Evolutionary conservation across 2,329 filamentous ascomycete species (phyloP), one percentile per base, ranked within the genome.

Genomic region (Fusarium transvaalense): DNA sequence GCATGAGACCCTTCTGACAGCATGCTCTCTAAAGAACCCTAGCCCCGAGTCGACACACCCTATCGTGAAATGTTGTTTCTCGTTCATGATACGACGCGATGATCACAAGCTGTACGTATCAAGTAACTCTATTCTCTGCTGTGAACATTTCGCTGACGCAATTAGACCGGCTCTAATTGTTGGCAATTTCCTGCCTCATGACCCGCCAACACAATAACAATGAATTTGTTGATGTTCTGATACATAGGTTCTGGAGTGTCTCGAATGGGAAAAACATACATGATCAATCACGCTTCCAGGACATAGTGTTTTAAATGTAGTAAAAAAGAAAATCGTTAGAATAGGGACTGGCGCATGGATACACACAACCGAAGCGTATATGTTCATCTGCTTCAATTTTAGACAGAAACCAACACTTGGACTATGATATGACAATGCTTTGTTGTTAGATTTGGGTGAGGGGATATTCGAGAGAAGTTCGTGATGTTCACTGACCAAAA

Each of bases 1-100:
- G 12, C 96, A 98, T 77, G 97, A 99, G 78, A 97, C 95, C 23
- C 93, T 99, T 75, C 84, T 99, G 71, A 99, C 96, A 23, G 95
- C 92, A 70, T 99, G 96, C 77, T 91, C 92, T 13, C 82, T 99
- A 65, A 97, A 97, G 79, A 94, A 90, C 71, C 94, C 92, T 5
- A 88, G 89, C 67, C 85, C 89, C 51, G 86, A 86, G 63, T 89
- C 90, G 5, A 88, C 88, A 43, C 88, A 91, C 55, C 88, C 91
- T 21, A 89, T 92, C 38, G 90, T 97, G 61, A 91, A 93, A 76
- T 99, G 96, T 78, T 98, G 95, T 78, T 99, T 99, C 80, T 98
- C 95, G 0, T 97, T 99, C 78, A 97, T 95, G 60, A 97, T 99
- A 71, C 89, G 94, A 74, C 89, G 95, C 76, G 96, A 99, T 81